A percentile compares a stretch with the other conserved stretches of the same genome.
phyloP scores from a whole-genome alignment of 2,329 filamentous ascomycete species.

The Fusarium duplospermum region DNA sequence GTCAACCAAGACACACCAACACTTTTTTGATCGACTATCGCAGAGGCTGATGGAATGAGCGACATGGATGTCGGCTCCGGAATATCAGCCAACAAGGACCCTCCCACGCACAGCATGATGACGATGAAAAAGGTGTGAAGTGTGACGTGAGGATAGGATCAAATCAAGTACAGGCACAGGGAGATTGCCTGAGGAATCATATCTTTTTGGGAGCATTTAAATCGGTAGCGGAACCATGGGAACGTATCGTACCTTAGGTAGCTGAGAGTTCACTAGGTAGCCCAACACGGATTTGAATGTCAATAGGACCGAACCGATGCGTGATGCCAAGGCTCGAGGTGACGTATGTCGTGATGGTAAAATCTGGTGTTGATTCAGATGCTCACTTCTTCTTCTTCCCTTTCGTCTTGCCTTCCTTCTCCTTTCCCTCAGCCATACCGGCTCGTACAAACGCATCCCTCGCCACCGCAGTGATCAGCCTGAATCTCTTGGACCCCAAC shows the following conservation, averaged over 20 bases:
- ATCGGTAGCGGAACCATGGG: not conserved
- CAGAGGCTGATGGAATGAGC: slow-evolving; percentile 1
- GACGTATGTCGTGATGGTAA: slow-evolving; percentile 1
- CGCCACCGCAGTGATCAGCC: slow-evolving; percentile 87
- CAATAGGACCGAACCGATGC: not conserved
- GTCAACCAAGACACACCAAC: not conserved
- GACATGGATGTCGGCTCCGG: not conserved
- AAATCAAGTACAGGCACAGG: not conserved
- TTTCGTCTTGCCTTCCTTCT: slow-evolving; percentile 45
- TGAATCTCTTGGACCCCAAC: slow-evolving; percentile 88
- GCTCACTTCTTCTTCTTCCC: slow-evolving; percentile 23
- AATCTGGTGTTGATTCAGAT: not conserved
- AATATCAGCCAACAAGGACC: not conserved
- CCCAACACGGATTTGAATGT: not conserved
- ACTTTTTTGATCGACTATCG: not conserved
- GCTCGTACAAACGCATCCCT: slow-evolving; percentile 85
- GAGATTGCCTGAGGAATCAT: not conserved
- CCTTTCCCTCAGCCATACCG: slow-evolving; percentile 71
- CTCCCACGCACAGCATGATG: not conserved
- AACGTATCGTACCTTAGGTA: not conserved
- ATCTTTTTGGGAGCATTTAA: not conserved
- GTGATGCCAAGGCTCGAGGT: not conserved
- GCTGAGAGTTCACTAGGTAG: not conserved
- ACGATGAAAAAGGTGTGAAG: not conserved
- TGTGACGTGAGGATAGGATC: not conserved